Conservation (phyloP, 306 rosid genomes). For the Comarum palustre region DNA sequence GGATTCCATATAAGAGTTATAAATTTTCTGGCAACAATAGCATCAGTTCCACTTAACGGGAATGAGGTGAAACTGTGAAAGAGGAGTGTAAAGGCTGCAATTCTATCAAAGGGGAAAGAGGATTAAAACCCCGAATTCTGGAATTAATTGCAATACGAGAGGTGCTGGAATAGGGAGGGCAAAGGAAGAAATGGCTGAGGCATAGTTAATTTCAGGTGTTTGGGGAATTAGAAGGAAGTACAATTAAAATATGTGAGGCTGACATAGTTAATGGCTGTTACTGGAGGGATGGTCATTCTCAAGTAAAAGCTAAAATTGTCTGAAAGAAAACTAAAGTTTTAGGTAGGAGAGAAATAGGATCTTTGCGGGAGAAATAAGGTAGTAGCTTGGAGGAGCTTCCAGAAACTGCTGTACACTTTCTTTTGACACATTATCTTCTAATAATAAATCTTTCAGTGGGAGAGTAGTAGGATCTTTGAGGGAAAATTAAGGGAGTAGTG, state of each 20-base stretch:
- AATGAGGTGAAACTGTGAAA: background rate
- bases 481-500: background rate
- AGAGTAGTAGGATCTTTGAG: background rate
- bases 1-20: background rate
- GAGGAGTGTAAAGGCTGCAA: background rate
- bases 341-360: background rate
- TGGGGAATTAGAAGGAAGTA: background rate
- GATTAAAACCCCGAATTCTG: background rate
- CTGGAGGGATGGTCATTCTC: background rate
- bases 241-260: background rate
- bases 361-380: background rate
- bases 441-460: background rate
- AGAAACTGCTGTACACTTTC: background rate
- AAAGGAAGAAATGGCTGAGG: background rate
- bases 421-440: background rate
- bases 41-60: background rate
- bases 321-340: background rate
- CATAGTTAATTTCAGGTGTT: background rate
- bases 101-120: background rate
- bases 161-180: background rate
- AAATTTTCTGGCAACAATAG: background rate
- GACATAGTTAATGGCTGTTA: background rate
- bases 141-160: background rate
- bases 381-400: background rate
- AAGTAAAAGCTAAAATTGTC: background rate